Evolutionary conservation across 2,329 filamentous ascomycete genomes (phyloP).

Genomic region (Aspergillus intermedius): DNA sequence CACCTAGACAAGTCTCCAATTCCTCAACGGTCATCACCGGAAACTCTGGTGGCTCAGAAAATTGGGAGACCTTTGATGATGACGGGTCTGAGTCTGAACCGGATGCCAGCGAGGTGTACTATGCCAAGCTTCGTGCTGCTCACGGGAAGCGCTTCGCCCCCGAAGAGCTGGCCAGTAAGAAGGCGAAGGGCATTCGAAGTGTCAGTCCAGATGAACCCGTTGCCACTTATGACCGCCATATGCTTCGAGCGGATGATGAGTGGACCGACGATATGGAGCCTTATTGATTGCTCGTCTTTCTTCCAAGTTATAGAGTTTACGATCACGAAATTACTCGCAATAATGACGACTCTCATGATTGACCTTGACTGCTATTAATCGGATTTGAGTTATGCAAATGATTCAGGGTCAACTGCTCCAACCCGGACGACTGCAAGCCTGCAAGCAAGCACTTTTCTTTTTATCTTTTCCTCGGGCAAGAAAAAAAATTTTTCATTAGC

Average conservation of each 20-base stretch:
- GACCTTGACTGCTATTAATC: constrained; percentile 13
- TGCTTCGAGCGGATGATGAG: constrained; percentile 39
- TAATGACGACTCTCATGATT: constrained; percentile 23
- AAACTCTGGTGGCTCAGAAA: constrained; percentile 74
- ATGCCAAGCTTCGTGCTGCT: constrained; percentile 66
- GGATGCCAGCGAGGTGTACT: constrained; percentile 72
- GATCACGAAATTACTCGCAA: constrained; percentile 14
- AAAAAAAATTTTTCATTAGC: constrained; percentile 15
- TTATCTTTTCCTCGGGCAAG: constrained; percentile 19
- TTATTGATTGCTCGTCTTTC: constrained; percentile 24
- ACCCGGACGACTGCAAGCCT: background rate
- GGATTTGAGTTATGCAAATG: background rate
- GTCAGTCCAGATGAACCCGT: constrained; percentile 38
- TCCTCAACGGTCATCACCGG: constrained; percentile 59
- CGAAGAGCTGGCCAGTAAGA: constrained; percentile 36
- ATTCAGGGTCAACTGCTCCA: background rate
- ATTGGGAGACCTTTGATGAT: constrained; percentile 96
- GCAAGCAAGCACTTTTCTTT: background rate
- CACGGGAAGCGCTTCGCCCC: constrained; percentile 57
- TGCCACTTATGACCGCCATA: constrained; percentile 37
- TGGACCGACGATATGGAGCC: constrained; percentile 49
- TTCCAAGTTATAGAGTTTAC: constrained; percentile 8
- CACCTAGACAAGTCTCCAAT: constrained; percentile 62
- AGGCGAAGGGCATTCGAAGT: constrained; percentile 42
- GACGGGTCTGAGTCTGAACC: constrained; percentile 69